Evolutionary conservation across 1,284 basidiomycete species (phyloP).

Genomic region (Vanrija sp.): DNA sequence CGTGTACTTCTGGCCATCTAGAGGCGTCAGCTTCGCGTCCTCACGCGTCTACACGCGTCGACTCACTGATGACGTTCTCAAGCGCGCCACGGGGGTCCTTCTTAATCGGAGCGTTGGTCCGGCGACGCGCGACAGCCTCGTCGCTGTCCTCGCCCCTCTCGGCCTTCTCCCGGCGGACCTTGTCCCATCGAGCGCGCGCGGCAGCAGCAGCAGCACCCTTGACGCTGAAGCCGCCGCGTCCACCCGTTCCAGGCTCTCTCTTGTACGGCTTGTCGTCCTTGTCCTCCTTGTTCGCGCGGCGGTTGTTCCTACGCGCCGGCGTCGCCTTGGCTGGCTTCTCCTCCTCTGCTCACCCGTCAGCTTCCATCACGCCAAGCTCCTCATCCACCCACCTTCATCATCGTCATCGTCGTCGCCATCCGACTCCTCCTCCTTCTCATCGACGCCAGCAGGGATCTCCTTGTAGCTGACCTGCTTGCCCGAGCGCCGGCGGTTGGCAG

Average conservation of each 20-base stretch:
- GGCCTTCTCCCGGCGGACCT: constrained; percentile 36
- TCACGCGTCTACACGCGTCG: not conserved
- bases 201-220: constrained; percentile 46
- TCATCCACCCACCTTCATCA: constrained; percentile 11
- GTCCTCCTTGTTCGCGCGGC: constrained; percentile 8
- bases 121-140: constrained; percentile 11
- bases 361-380: constrained; percentile 5
- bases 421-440: constrained; percentile 16
- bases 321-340: constrained; percentile 7
- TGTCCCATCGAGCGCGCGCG: constrained; percentile 44
- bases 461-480: constrained; percentile 25
- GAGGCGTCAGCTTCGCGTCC: not conserved
- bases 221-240: constrained; percentile 44
- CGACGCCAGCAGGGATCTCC: constrained; percentile 18
- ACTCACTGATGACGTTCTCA: constrained; percentile 25
- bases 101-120: constrained; percentile 4
- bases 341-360: constrained; percentile 6
- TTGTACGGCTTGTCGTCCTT: constrained; percentile 24
- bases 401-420: constrained; percentile 13
- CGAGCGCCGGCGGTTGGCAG: constrained; percentile 13
- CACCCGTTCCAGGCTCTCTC: constrained; percentile 35
- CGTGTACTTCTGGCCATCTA: constrained; percentile 15
- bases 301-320: constrained; percentile 3
- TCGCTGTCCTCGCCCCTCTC: constrained; percentile 41
- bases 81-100: constrained; percentile 21